These are phyloP conservation scores for Tulasnella sp. DNA, from an alignment of 768 basidiomycete species.

Conservation along the genomic window DNA sequence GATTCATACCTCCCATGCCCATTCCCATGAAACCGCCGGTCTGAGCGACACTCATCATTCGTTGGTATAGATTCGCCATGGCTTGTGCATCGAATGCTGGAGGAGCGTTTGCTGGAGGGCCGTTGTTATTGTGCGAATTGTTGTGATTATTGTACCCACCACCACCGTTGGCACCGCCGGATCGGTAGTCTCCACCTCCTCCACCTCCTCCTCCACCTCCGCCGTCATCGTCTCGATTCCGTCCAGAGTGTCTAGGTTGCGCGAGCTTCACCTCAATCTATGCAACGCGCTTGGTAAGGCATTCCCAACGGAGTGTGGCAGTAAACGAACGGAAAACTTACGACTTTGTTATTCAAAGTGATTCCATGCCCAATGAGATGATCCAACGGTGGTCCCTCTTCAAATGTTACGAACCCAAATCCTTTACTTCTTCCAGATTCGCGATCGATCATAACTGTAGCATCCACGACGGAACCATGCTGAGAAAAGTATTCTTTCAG, in stretches of 20 bases:
- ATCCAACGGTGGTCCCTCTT: conserved; percentile 78
- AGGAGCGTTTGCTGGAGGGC: not conserved
- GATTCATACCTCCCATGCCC: conserved; percentile 20
- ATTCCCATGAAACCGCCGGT: conserved; percentile 23
- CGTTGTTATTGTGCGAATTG: conserved; percentile 26
- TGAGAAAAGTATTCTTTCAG: conserved; percentile 90
- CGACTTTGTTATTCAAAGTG: conserved; percentile 90
- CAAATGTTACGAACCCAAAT: conserved; percentile 94
- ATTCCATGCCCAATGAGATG: conserved; percentile 82
- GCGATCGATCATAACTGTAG: conserved; percentile 97
- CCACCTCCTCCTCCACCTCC: conserved; percentile 30
- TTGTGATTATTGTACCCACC: not conserved
- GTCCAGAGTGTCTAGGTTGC: conserved; percentile 63
- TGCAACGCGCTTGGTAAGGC: no score
- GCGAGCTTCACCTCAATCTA: conserved; percentile 98
- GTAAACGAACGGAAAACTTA: no score
- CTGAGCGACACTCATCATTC: conserved; percentile 53
- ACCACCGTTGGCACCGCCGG: conserved; percentile 13
- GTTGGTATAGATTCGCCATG: conserved; percentile 84
- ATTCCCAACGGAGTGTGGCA: no score
- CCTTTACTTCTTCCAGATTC: conserved; percentile 93
- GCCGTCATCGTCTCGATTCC: conserved; percentile 42
- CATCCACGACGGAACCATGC: conserved; percentile 92
- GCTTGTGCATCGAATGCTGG: conserved; percentile 85
- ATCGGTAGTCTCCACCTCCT: conserved; percentile 24